Percentiles rank a stretch among this genome's conserved stretches.
Conservation (phyloP, 179 eudicot species). For the Carnegiea gigantea region DNA sequence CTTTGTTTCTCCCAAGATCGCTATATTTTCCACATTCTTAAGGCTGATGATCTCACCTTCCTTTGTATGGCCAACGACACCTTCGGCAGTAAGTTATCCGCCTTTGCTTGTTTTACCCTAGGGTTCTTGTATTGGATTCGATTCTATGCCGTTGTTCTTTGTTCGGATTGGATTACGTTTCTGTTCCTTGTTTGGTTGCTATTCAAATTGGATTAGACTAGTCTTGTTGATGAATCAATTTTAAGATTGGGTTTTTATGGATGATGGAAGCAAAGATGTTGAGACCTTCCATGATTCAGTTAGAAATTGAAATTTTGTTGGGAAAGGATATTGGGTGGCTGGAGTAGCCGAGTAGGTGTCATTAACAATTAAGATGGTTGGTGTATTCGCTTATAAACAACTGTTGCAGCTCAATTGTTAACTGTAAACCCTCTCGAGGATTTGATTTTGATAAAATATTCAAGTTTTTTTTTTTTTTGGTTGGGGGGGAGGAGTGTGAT, state of each 20-base stretch:
- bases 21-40: conserved; percentile 59
- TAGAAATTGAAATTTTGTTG: neutral
- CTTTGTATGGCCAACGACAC: conserved; percentile 77
- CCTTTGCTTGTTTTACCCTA: neutral
- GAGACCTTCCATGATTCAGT: neutral
- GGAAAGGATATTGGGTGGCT: neutral
- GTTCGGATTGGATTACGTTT: neutral
- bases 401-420: too few species aligned
- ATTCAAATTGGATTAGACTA: neutral
- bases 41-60: conserved; percentile 53
- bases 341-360: neutral
- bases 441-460: too few species aligned
- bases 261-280: neutral
- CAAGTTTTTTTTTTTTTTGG: too few species aligned
- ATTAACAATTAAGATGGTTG: too few species aligned
- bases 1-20: conserved; percentile 72
- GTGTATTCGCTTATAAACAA: too few species aligned
- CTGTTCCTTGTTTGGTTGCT: neutral
- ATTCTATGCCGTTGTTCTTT: neutral
- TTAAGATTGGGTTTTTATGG: neutral
- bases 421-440: too few species aligned
- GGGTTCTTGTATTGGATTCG: neutral
- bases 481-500: too few species aligned
- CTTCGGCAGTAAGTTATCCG: conserved; percentile 48
- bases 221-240: neutral